phyloP scores from a whole-genome alignment of 2,329 filamentous ascomycete species.

The Aureobasidium sp. region DNA sequence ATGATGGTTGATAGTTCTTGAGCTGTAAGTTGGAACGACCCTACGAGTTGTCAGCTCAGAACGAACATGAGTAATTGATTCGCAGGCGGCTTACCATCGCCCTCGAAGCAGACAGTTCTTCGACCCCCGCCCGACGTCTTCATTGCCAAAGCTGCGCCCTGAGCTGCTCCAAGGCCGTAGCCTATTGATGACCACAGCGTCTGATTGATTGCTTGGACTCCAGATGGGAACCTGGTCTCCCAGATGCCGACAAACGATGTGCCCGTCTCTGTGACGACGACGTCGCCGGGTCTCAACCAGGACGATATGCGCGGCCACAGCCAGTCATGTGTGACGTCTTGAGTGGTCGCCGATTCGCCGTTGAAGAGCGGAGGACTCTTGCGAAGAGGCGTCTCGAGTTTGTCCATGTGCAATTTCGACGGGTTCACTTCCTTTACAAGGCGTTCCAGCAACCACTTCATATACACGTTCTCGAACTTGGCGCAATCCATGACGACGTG shows the following conservation, averaged over 20 bases:
- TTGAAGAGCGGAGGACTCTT: conserved; percentile 31
- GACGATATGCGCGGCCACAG: conserved; percentile 72
- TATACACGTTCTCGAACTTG: conserved; percentile 3
- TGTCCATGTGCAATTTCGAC: not conserved
- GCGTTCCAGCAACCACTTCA: conserved; percentile 39
- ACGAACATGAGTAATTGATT: conserved; percentile 48
- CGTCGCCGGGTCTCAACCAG: conserved; percentile 65
- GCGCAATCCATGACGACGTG: conserved; percentile 45
- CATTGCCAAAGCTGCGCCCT: conserved; percentile 67
- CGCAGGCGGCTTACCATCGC: conserved; percentile 45
- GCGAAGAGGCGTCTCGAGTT: conserved; percentile 16
- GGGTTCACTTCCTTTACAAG: not conserved
- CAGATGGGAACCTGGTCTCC: conserved; percentile 70
- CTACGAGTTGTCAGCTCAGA: not conserved
- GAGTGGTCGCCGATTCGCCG: conserved; percentile 11
- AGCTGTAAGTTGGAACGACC: conserved; percentile 75
- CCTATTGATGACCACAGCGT: conserved; percentile 66
- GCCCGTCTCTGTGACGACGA: conserved; percentile 80
- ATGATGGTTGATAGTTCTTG: conserved; percentile 85
- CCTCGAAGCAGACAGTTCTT: conserved; percentile 12
- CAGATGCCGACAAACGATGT: conserved; percentile 85
- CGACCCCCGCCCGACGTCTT: conserved; percentile 26
- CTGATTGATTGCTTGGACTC: conserved; percentile 75
- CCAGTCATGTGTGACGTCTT: conserved; percentile 56
- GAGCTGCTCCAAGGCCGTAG: conserved; percentile 55